A percentile compares a stretch with the other conserved stretches of the same genome.
These are phyloP conservation scores for Cordia subcordata DNA, from an alignment of 257 asterid genomes.

Conservation along the genomic window DNA sequence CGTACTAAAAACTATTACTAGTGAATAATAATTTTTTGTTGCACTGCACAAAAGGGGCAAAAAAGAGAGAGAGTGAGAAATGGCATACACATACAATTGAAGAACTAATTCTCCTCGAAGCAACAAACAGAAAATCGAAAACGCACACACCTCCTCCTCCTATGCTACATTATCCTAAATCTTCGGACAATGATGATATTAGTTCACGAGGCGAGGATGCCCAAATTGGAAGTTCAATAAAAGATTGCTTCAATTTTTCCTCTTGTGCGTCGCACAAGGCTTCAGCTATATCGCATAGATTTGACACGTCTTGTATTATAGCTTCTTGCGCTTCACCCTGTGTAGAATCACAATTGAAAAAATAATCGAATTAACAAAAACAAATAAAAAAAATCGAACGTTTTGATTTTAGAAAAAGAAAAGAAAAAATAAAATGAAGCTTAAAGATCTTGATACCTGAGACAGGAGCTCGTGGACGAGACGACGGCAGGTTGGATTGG, in stretches of 20 bases:
- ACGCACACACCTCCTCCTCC: no score
- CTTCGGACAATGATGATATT: slow-evolving; percentile 44
- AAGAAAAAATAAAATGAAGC: not conserved
- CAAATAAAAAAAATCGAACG: no score
- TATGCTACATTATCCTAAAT: slow-evolving; percentile 1
- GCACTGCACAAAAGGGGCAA: no score
- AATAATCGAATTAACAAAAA: not conserved
- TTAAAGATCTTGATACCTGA: slow-evolving; percentile 39
- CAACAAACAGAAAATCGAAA: no score
- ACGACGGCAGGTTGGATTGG: slow-evolving; percentile 24
- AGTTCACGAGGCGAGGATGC: slow-evolving; percentile 50
- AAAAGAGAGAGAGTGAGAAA: no score
- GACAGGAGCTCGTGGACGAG: slow-evolving; percentile 45
- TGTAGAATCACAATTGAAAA: slow-evolving; percentile 6
- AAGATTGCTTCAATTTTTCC: slow-evolving; percentile 38
- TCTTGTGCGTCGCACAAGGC: slow-evolving; percentile 46
- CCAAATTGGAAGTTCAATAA: slow-evolving; percentile 61
- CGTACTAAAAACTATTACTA: no score
- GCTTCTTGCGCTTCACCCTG: slow-evolving; percentile 68
- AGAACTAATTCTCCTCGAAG: no score
- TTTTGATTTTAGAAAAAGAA: not conserved
- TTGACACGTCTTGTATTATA: slow-evolving; percentile 35
- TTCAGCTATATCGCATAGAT: slow-evolving; percentile 55
- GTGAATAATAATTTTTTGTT: no score
- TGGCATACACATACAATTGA: no score